Percentiles rank a stretch among this genome's conserved stretches.
phyloP scores from a whole-genome alignment of 1,284 basidiomycete genomes.

The Earliella scabrosa region DNA sequence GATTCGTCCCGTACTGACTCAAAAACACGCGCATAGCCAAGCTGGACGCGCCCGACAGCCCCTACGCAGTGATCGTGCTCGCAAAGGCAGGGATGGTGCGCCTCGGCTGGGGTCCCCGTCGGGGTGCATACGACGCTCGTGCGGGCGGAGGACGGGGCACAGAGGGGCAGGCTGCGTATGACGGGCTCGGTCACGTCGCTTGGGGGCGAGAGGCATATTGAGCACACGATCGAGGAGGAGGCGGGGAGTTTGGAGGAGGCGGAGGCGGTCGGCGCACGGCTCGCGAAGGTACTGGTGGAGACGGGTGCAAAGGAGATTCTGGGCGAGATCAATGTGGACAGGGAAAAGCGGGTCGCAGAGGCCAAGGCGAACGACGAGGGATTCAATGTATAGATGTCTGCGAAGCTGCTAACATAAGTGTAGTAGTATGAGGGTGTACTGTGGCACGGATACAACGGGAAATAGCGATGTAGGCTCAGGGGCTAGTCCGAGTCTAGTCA shows the following conservation, averaged over 20 bases:
- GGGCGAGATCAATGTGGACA: conserved; percentile 76
- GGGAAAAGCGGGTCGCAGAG: conserved; percentile 57
- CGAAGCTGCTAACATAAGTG: too few relatives aligned
- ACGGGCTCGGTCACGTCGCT: conserved; percentile 86
- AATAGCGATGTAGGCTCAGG: too few relatives aligned
- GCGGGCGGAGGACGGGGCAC: conserved; percentile 30
- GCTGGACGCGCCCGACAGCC: conserved; percentile 85
- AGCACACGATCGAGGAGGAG: conserved; percentile 61
- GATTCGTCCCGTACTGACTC: not conserved
- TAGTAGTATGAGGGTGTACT: too few relatives aligned
- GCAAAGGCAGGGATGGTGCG: conserved; percentile 95
- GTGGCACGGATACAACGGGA: too few relatives aligned
- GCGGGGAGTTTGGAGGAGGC: conserved; percentile 65
- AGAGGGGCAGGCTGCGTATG: conserved; percentile 55
- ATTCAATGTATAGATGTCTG: conserved; percentile 10
- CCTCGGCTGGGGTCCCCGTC: conserved; percentile 86
- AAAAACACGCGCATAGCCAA: conserved; percentile 92
- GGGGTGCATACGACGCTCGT: conserved; percentile 71
- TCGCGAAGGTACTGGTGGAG: conserved; percentile 68
- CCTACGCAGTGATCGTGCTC: conserved; percentile 90
- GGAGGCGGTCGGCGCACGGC: conserved; percentile 65
- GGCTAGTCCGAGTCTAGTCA: too few relatives aligned
- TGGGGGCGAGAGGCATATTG: conserved; percentile 72
- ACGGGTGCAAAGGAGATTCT: conserved; percentile 79
- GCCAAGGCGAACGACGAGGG: conserved; percentile 27